Evolutionary conservation across 2,329 filamentous ascomycete species (phyloP).

Genomic region (Claviceps pusilla): DNA sequence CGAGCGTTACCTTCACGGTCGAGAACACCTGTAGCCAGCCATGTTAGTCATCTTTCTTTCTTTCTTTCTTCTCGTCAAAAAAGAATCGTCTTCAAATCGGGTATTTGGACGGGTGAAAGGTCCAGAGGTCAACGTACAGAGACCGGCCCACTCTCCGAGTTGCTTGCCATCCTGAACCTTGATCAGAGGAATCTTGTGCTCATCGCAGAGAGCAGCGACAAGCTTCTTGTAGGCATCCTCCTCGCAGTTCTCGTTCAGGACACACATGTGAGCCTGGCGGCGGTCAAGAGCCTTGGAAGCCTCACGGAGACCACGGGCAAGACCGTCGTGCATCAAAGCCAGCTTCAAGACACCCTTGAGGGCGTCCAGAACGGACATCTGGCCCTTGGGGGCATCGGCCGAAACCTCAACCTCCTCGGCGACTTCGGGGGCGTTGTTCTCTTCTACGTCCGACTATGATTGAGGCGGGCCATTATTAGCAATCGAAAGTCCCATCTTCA

Average conservation of each 20-base stretch:
- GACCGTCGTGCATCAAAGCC: slow-evolving; percentile 97
- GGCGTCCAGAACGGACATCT: slow-evolving; percentile 96
- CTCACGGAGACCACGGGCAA: slow-evolving; percentile 95
- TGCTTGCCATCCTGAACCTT: slow-evolving; percentile 99
- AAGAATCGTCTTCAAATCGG: not conserved
- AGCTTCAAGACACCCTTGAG: slow-evolving; percentile 99
- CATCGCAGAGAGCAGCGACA: slow-evolving; percentile 92
- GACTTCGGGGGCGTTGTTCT: slow-evolving; percentile 77
- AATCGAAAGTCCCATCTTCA: not conserved
- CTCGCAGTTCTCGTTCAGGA: slow-evolving; percentile 98
- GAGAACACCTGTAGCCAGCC: slow-evolving; percentile 58
- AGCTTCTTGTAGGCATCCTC: slow-evolving; percentile 99
- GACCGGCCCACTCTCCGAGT: slow-evolving; percentile 98
- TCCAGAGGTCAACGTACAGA: slow-evolving; percentile 58
- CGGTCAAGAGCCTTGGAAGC: slow-evolving; percentile 97
- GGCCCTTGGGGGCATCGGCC: slow-evolving; percentile 78
- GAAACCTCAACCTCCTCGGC: slow-evolving; percentile 87
- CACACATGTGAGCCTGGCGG: slow-evolving; percentile 98
- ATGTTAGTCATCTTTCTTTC: slow-evolving; percentile 14
- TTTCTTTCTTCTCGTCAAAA: not conserved
- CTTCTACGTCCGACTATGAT: slow-evolving; percentile 97
- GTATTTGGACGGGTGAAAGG: not conserved
- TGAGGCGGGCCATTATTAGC: slow-evolving; percentile 7
- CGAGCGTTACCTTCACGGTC: slow-evolving; percentile 98
- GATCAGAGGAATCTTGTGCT: slow-evolving; percentile 99